A percentile compares a stretch with the other conserved stretches of the same genome.
Evolutionary conservation across 1,284 basidiomycete genomes (phyloP).

Genomic region (Hypsizygus ulmarius): DNA sequence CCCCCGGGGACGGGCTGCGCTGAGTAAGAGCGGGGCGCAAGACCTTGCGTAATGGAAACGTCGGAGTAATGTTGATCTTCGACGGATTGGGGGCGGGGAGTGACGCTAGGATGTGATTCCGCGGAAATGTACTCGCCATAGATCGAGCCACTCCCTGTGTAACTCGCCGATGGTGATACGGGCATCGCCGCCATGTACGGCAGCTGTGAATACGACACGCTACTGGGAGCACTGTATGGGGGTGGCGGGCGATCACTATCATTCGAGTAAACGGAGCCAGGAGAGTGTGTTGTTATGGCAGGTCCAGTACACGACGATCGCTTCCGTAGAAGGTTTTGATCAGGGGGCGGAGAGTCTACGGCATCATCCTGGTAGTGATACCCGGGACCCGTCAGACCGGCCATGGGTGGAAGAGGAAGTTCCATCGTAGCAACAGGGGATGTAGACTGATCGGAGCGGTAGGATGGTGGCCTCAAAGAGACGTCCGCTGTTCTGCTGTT

Average conservation of each 20-base stretch:
- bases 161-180: constrained; percentile 5
- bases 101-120: constrained; percentile 7
- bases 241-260: constrained; percentile 15
- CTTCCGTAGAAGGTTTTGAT: constrained; percentile 12
- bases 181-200: constrained; percentile 7
- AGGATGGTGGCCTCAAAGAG: constrained; percentile 22
- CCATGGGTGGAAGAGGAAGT: constrained; percentile 40
- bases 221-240: constrained; percentile 13
- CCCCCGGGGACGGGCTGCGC: constrained; percentile 26
- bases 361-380: constrained; percentile 16
- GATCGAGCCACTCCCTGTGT: constrained; percentile 7
- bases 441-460: constrained; percentile 22
- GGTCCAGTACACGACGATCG: constrained; percentile 15
- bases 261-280: constrained; percentile 12
- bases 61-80: constrained; percentile 18
- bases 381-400: constrained; percentile 21
- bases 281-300: constrained; percentile 11
- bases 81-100: constrained; percentile 15
- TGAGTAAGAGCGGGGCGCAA: constrained; percentile 24
- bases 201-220: constrained; percentile 12
- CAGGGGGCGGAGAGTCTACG: constrained; percentile 10
- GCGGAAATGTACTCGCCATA: constrained; percentile 14
- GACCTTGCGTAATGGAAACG: constrained; percentile 20
- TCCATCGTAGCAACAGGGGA: constrained; percentile 33
- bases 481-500: constrained; percentile 23